These are phyloP conservation scores for Cladosporium sp. DNA, from an alignment of 2,329 filamentous ascomycete genomes.

Conservation along the genomic window DNA sequence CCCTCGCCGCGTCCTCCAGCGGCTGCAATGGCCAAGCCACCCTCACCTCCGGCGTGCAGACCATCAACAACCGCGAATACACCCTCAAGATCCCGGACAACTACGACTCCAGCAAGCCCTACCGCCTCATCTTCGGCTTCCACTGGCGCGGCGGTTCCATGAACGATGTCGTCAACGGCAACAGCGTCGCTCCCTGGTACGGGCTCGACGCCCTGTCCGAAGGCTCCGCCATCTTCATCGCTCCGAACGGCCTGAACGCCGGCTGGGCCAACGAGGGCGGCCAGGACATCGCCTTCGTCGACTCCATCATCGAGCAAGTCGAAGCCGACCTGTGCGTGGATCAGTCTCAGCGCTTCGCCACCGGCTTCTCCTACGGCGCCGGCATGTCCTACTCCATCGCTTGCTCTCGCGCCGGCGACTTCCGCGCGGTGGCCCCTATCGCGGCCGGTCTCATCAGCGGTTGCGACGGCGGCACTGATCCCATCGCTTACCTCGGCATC, in stretches of 20 bases:
- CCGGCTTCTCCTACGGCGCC: background rate
- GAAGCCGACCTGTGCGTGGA: slow-evolving; percentile 12
- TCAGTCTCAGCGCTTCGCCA: slow-evolving; percentile 1
- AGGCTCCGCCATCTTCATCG: slow-evolving; percentile 12
- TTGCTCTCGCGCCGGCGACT: slow-evolving; percentile 8
- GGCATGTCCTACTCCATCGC: slow-evolving; percentile 19
- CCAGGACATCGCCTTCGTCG: slow-evolving; percentile 4
- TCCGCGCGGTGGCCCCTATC: slow-evolving; percentile 3
- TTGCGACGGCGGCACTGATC: slow-evolving; percentile 3
- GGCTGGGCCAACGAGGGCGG: slow-evolving; percentile 10
- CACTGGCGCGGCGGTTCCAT: slow-evolving; percentile 11
- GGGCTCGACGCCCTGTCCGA: slow-evolving; percentile 6
- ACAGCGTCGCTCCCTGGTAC: slow-evolving; percentile 7
- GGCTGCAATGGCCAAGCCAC: slow-evolving; percentile 1
- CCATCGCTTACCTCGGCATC: slow-evolving; percentile 12
- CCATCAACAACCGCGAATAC: slow-evolving; percentile 4
- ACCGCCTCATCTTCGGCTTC: slow-evolving; percentile 10
- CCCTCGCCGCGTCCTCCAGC: slow-evolving; percentile 2
- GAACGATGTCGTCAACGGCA: slow-evolving; percentile 9
- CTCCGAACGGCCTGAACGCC: slow-evolving; percentile 3
- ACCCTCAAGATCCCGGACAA: slow-evolving; percentile 11
- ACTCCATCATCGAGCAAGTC: slow-evolving; percentile 11
- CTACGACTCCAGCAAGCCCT: slow-evolving; percentile 11
- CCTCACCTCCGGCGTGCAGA: slow-evolving; percentile 1
- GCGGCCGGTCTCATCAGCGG: background rate